Evolutionary conservation across 352 stramenopile genomes (phyloP), one percentile per base, ranked within the genome.

Genomic region (Globisporangium viniferum): DNA sequence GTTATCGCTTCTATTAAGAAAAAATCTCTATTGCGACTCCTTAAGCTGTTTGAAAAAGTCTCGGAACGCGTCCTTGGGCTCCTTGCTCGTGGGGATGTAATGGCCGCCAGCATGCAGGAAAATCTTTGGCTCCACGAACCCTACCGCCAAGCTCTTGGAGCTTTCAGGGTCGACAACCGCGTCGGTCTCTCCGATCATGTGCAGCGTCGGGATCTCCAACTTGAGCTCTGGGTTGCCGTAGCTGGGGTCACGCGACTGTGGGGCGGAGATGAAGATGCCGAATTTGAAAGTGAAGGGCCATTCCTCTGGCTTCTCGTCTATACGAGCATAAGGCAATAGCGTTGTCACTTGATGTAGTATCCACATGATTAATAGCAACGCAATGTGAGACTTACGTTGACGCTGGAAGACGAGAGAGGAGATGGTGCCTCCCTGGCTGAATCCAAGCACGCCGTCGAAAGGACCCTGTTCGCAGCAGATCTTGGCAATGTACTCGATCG

Each of bases 1-100:
- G 6, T 33, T 56, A 8, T 56, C n/a, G n/a, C 49, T 18, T 51
- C 44, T 51, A 51, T 51, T 22, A 56, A 33, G 49, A 56, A 6
- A 2, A 27, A 29, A 29, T 61, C 57, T 62, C 55, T 56, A 56
- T 14, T 31, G 62, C 62, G 29, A 18, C 14, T 69, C 39, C 59
- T 68, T 75, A 2, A 85, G 78, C 15, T 80, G 69, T 67, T 91
- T 83, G 61, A 93, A 79, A 48, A 94, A 94, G 46, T 78, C 73
- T 67, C 86, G 81, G 65, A 91, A 80, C 18, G 78, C 75, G 53
- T 94, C 84, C 59, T 94, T 94, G 5, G 82, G 75, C 24, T 91
- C 86, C 67, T 95, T 94, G 71, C 92, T 92, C 8, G 89, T 90
- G 7, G 89, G 87, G 58, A 96, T 92, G 72, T 96, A 96, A 66